Conservation (phyloP, 2,329 filamentous ascomycete species). For the Epichloe gansuensis region DNA sequence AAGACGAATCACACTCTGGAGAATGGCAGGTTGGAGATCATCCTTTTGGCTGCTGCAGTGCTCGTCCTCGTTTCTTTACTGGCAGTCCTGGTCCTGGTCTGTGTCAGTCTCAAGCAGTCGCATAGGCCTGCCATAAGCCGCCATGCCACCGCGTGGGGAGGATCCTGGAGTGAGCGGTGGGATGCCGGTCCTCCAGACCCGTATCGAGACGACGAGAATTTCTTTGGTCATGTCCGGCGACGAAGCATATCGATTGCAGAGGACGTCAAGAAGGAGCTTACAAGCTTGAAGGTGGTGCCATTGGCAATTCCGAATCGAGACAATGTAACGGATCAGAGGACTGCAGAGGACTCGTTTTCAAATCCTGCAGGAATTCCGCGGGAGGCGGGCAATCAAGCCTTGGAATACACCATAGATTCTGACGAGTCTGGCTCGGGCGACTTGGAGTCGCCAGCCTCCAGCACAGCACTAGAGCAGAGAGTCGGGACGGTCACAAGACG, state of each 20-base stretch:
- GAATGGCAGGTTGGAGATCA: slow-evolving; percentile 20
- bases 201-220: slow-evolving; percentile 11
- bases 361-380: background rate
- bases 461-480: slow-evolving; percentile 13
- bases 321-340: background rate
- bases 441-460: slow-evolving; percentile 11
- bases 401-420: background rate
- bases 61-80: slow-evolving; percentile 21
- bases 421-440: slow-evolving; percentile 2
- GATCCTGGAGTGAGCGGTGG: slow-evolving; percentile 7
- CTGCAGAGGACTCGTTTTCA: background rate
- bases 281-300: slow-evolving; percentile 8
- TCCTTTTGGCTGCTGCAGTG: slow-evolving; percentile 20
- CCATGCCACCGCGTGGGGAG: slow-evolving; percentile 9
- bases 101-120: slow-evolving; percentile 12
- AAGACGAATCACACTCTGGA: slow-evolving; percentile 13
- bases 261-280: slow-evolving; percentile 14
- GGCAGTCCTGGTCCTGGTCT: slow-evolving; percentile 19
- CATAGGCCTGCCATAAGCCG: background rate
- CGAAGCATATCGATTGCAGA: slow-evolving; percentile 15
- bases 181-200: slow-evolving; percentile 3
- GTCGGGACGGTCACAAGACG: slow-evolving; percentile 7
- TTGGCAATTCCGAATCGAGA: background rate
- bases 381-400: background rate
- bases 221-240: slow-evolving; percentile 15